Base-by-base conservation (phyloP, 2,329 filamentous ascomycete species). In the Pseudopyricularia javanii region DNA sequence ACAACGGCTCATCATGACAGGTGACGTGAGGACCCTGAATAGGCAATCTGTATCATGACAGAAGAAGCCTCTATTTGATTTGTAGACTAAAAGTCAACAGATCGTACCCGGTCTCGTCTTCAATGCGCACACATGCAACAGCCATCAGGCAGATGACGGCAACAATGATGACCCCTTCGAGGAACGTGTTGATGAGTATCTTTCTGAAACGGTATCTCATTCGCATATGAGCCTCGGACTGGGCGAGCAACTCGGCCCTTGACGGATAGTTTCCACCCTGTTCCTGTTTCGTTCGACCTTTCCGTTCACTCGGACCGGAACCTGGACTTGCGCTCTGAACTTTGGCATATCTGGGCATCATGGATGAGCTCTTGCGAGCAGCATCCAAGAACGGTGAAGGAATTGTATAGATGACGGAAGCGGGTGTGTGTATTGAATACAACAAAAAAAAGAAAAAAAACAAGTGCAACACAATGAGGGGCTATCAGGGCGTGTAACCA, bases 51-150 rank as follows among this genome's bases (percentile, higher is more conserved):
- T 15, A 26, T 5, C 20, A 45, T 12, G 4, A 45, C 11, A 22
- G 22, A 22, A 14, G 14, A 26, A 26, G 20, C 22, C 40, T 15
- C 17, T 17, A 22, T 20, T 22, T 45, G 40, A 20, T 22, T 43
- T 22, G 11, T 45, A 7, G 20, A 26, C 40, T 45, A 45, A 14
- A 14, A 8, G 40, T 6, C 40, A 45, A 45, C 40, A 45, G 24
- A 45, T 17, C 50, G 45, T 52, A 52, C 50, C 50, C 50, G 34
- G 30, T 34, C 40, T 52, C 50, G 24, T 45, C 40, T 32, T 52
- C 50, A 12, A 34, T 34, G 14, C 50, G 50, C 15, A 47, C 37
- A 22, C 37, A 47, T 3, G 50, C 50, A 34, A 52, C 11, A 30
- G 26, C 33, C 2, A 52, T 32, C 28, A 52, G 26, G 17, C 37